Conservation (phyloP, 768 basidiomycete species). For the Rhizopogon sp. region DNA sequence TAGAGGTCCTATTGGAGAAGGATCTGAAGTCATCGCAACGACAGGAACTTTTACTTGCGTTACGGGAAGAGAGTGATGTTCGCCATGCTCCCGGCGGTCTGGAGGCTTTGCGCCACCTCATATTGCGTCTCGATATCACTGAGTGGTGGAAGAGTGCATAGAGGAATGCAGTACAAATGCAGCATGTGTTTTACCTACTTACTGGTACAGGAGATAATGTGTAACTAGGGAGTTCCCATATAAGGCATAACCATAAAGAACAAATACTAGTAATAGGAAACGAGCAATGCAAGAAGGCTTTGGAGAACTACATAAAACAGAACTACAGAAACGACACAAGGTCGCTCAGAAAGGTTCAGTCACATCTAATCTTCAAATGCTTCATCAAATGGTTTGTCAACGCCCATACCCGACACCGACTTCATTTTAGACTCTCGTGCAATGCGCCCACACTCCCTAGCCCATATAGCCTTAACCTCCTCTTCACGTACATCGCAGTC, state of each 20-base stretch:
- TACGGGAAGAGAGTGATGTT: conserved; percentile 22
- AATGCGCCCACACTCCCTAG: conserved; percentile 33
- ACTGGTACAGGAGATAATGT: background rate
- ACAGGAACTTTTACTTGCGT: conserved; percentile 16
- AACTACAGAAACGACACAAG: conserved; percentile 1
- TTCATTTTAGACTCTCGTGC: conserved; percentile 29
- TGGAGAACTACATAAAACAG: conserved; percentile 3
- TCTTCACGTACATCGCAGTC: conserved; percentile 36
- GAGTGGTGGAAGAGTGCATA: conserved; percentile 49
- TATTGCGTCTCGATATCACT: conserved; percentile 47
- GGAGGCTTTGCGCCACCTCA: conserved; percentile 49
- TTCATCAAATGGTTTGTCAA: conserved; percentile 22
- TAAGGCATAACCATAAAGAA: conserved; percentile 22
- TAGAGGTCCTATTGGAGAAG: conserved; percentile 57
- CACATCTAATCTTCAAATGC: conserved; percentile 28
- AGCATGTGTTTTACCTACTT: background rate
- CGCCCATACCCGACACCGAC: conserved; percentile 2
- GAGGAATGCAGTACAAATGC: background rate
- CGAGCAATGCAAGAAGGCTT: conserved; percentile 1
- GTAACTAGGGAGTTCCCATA: background rate
- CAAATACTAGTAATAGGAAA: conserved; percentile 6
- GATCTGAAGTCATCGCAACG: conserved; percentile 17
- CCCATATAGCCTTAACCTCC: conserved; percentile 38
- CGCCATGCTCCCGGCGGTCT: conserved; percentile 44
- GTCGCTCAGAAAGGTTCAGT: background rate